phyloP scores from a whole-genome alignment of 257 asterid species.

The Craterostigma plantagineum region DNA sequence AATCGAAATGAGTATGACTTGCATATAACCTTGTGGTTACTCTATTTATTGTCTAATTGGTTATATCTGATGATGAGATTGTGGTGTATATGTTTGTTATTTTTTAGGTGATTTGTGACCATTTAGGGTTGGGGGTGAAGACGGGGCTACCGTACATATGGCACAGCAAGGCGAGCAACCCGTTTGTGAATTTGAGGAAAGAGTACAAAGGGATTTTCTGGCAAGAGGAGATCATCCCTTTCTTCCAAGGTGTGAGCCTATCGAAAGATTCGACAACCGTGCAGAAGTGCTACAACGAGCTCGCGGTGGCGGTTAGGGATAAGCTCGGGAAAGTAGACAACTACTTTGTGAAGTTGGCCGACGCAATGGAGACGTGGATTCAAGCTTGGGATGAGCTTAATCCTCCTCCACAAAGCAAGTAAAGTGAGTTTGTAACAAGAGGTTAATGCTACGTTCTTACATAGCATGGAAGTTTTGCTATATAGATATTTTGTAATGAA shows the following conservation, averaged over 20 bases:
- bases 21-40: too few relatives aligned
- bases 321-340: conserved; percentile 41
- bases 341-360: conserved; percentile 37
- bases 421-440: too few relatives aligned
- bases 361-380: conserved; percentile 47
- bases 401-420: conserved; percentile 6
- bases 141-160: conserved; percentile 28
- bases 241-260: conserved; percentile 29
- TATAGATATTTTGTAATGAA: too few relatives aligned
- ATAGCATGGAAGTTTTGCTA: too few relatives aligned
- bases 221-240: conserved; percentile 57
- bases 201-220: conserved; percentile 59
- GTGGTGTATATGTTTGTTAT: too few relatives aligned
- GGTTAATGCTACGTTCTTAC: too few relatives aligned
- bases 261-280: conserved; percentile 33
- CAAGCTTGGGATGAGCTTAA: conserved; percentile 55
- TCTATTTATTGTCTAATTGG: too few relatives aligned
- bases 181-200: conserved; percentile 47
- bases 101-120: conserved; percentile 35
- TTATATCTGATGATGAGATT: background rate
- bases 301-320: conserved; percentile 41
- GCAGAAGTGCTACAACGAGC: conserved; percentile 39
- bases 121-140: conserved; percentile 36
- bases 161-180: conserved; percentile 71
- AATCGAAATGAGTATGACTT: too few relatives aligned